These are phyloP conservation scores for Trichoderma koningii DNA, from an alignment of 2,329 filamentous ascomycete species.

Conservation along the genomic window DNA sequence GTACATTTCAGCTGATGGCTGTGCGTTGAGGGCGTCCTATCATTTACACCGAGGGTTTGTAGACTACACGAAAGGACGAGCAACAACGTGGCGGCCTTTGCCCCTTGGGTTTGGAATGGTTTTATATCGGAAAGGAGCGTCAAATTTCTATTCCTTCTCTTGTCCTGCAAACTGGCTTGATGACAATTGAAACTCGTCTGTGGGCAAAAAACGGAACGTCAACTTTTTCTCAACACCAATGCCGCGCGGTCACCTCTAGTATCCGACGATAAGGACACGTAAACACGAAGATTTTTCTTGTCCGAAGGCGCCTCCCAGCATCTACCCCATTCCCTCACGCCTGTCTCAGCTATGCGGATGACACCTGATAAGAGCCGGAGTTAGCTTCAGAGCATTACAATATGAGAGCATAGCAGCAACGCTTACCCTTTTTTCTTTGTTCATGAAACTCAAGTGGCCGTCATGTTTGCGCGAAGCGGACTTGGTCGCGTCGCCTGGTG, in stretches of 20 bases:
- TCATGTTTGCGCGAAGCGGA: conserved; percentile 70
- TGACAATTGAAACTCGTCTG: conserved; percentile 16
- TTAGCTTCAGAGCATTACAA: neutral
- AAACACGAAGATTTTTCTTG: conserved; percentile 15
- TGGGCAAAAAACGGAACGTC: conserved; percentile 10
- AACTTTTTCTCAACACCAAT: conserved; percentile 6
- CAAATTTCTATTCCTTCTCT: conserved; percentile 17
- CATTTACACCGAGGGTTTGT: neutral
- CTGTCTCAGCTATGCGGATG: conserved; percentile 26
- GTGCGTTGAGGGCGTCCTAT: neutral
- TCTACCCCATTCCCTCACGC: conserved; percentile 23
- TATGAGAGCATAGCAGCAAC: neutral
- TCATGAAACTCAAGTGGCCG: conserved; percentile 56
- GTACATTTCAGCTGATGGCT: neutral
- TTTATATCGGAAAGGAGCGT: conserved; percentile 9
- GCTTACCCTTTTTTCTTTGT: conserved; percentile 38
- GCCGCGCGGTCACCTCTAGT: conserved; percentile 24
- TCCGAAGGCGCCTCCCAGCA: conserved; percentile 21
- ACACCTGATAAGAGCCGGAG: neutral
- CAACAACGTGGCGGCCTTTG: neutral
- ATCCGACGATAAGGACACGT: conserved; percentile 14
- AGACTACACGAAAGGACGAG: neutral
- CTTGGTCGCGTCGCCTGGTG: conserved; percentile 62
- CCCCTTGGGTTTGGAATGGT: neutral
- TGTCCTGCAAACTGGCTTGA: conserved; percentile 23